Conservation (phyloP, 768 basidiomycete genomes). For the Lyophyllum atratum region DNA sequence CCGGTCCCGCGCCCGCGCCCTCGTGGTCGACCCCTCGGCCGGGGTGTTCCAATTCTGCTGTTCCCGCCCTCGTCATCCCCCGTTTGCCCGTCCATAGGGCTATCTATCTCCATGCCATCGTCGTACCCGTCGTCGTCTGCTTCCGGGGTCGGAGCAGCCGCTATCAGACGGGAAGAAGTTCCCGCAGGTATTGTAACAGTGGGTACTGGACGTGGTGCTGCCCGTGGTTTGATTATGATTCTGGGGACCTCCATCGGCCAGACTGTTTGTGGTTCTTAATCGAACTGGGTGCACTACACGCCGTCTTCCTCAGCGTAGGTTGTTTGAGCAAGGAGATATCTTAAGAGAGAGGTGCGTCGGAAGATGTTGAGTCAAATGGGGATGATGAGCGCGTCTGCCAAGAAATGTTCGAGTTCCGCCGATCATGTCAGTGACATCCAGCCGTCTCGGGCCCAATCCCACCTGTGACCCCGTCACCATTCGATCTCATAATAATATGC, state of each 20-base stretch:
- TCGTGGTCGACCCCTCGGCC: constrained; percentile 43
- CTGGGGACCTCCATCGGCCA: constrained; percentile 31
- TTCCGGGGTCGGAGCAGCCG: constrained; percentile 22
- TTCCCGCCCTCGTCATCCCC: constrained; percentile 28
- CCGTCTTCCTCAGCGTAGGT: not conserved
- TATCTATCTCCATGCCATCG: constrained; percentile 41
- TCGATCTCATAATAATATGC: no score
- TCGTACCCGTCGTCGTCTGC: constrained; percentile 35
- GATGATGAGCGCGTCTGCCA: not conserved
- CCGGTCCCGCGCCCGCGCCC: constrained; percentile 37
- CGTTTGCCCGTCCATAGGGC: constrained; percentile 29
- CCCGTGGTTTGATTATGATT: constrained; percentile 52
- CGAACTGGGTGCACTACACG: not conserved
- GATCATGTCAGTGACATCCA: no score
- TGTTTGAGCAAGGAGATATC: not conserved
- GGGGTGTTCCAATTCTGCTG: constrained; percentile 29
- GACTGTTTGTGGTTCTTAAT: not conserved
- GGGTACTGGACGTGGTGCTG: constrained; percentile 18
- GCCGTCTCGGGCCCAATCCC: no score
- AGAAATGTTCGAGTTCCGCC: not conserved
- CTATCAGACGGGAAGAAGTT: constrained; percentile 24
- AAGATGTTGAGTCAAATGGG: not conserved
- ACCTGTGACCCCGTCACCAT: no score
- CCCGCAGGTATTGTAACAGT: constrained; percentile 21
- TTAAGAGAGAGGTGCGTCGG: no score